phyloP scores from a whole-genome alignment of 2,329 filamentous ascomycete species.

The Zalaria obscura region DNA sequence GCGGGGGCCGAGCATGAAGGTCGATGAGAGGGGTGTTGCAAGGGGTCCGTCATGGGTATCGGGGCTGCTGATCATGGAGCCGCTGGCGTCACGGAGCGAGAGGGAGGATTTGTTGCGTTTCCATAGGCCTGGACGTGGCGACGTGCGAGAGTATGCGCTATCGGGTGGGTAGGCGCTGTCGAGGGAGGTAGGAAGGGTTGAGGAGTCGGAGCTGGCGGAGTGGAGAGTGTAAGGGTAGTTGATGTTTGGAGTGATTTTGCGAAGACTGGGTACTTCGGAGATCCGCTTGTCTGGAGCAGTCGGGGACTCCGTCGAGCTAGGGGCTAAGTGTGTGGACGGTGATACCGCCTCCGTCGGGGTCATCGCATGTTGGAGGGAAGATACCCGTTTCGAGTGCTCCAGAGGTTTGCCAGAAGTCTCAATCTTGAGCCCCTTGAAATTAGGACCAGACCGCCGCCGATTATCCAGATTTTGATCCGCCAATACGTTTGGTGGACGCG shows the following conservation, averaged over 20 bases:
- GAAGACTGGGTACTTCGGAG: conserved; percentile 6
- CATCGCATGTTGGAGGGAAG: neutral
- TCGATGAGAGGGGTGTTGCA: conserved; percentile 6
- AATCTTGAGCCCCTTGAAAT: conserved; percentile 73
- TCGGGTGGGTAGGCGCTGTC: conserved; percentile 4
- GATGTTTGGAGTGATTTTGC: neutral
- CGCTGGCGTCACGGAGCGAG: conserved; percentile 64
- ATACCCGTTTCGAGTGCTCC: neutral
- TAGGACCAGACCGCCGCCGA: conserved; percentile 67
- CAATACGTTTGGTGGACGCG: conserved; percentile 3
- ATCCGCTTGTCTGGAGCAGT: neutral
- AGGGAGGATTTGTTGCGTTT: conserved; percentile 37
- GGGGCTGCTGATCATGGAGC: conserved; percentile 14
- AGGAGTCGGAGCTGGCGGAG: conserved; percentile 1
- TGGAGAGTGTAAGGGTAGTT: neutral
- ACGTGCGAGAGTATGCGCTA: conserved; percentile 3
- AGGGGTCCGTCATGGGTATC: conserved; percentile 2
- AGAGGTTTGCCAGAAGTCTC: conserved; percentile 46
- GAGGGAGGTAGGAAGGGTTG: conserved; percentile 5
- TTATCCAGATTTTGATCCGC: conserved; percentile 31
- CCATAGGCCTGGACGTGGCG: conserved; percentile 16
- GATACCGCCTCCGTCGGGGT: too few species aligned
- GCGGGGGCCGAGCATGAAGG: conserved; percentile 3
- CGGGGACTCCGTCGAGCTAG: too few species aligned
- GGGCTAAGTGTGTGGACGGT: too few species aligned